Evolutionary conservation across 139 green algal species (phyloP).

Genomic region (Closterium sp.): DNA sequence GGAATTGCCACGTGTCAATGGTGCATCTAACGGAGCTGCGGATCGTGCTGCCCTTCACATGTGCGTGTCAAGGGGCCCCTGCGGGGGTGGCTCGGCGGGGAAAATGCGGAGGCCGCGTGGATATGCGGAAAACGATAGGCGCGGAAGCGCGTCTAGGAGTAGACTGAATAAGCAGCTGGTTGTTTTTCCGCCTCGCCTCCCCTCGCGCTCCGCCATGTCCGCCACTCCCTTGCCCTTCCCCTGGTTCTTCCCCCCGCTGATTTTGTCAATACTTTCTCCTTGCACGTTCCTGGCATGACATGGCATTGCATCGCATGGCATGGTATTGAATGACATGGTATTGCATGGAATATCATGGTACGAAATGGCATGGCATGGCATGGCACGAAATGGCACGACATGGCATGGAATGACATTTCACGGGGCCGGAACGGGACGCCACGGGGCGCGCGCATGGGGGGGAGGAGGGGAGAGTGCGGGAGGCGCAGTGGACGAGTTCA

Average conservation of each 20-base stretch:
- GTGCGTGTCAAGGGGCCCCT: not conserved
- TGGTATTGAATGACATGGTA: not conserved
- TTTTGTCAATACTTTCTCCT: no score
- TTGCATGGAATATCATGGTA: no score
- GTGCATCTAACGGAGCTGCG: not conserved
- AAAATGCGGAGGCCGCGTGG: no score
- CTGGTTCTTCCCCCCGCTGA: not conserved
- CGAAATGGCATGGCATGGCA: not conserved
- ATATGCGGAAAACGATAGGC: no score
- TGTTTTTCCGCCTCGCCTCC: no score
- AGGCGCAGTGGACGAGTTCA: constrained; percentile 31
- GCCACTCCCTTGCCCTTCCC: not conserved
- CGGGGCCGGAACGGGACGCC: not conserved
- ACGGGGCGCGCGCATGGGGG: not conserved
- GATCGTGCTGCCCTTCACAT: not conserved
- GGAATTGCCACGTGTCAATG: not conserved
- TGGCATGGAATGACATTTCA: not conserved
- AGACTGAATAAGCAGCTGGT: no score
- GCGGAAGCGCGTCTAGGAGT: no score
- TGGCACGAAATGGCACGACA: not conserved
- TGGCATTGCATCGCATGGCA: not conserved
- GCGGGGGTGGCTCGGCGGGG: no score
- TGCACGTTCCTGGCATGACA: not conserved
- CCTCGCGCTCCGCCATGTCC: not conserved
- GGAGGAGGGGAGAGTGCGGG: not conserved